Evolutionary conservation across 345 rosid genomes (phyloP), one percentile per base, ranked within the genome.

Genomic region (Angophora floribunda): DNA sequence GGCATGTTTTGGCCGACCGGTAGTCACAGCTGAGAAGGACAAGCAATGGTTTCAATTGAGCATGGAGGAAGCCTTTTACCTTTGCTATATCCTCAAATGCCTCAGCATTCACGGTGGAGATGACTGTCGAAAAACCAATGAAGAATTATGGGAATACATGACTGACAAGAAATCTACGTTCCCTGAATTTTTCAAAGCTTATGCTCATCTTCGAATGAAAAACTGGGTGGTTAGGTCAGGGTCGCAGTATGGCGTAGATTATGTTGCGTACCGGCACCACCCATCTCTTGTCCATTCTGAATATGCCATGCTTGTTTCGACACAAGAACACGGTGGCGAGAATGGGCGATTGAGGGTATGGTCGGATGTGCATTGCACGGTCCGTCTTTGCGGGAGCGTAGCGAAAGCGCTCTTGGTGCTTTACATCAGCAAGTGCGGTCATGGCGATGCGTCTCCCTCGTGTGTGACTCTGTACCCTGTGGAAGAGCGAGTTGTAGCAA

Each of bases 221-320:
- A 97, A 95, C 89, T 96, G 98, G 99, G 95, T 97, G 84, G 91
- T 96, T 85, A 93, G 96, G 90, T 91, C 95, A 0, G 99, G 99
- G 57, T 91, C 92, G 28, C 97, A 93, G 88, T 97, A 94, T 86
- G 98, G 98, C 67, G 97, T 95, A 51, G 97, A 96, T 86, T 95
- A 91, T 84, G 98, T 96, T 85, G 98, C 96, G 4, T 96, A 97
- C 87, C 92, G 93, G n/a, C 99, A 97, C 87, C 98, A 96, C 88
- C 98, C 98, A 0, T 93, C 97, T 85, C 91, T 96, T 82, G 99
- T 97, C 80, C 99, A 96, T 92, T 94, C 99, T 30, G 97, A 96
- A 65, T 97, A 92, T 89, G 96, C 96, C 2, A 96, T 96, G 78
- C 91, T 96, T 87, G 93, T 93, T 87, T 89, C 91, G 82, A 94